A percentile compares a stretch with the other conserved stretches of the same genome.
Conservation (phyloP, 1,139 yeast genomes). For the Taphrina deformans region DNA sequence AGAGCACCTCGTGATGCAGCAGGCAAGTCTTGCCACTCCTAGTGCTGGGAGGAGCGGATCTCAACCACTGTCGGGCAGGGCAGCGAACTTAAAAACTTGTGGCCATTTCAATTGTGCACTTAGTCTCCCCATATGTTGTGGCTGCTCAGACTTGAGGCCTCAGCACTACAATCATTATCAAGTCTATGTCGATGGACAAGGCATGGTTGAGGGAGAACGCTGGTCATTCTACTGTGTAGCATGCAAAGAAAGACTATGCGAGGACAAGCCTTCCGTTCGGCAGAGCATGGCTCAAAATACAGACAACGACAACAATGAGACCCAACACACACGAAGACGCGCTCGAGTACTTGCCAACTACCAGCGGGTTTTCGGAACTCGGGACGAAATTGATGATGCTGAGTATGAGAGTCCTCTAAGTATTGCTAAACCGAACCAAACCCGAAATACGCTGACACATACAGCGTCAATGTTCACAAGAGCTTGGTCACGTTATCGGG, state of each 20-base stretch:
- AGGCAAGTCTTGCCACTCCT: neutral
- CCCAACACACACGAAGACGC: neutral
- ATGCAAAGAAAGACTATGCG: neutral
- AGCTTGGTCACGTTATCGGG: conserved; percentile 16
- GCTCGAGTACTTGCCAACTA: conserved; percentile 11
- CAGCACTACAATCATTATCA: neutral
- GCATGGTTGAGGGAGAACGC: neutral
- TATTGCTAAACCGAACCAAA: neutral
- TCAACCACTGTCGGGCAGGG: neutral
- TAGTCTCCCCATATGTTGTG: conserved; percentile 2
- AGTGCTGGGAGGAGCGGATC: neutral
- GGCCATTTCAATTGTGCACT: neutral
- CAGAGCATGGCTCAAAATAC: neutral
- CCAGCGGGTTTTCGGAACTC: conserved; percentile 12
- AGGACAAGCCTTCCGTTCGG: neutral
- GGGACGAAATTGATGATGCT: conserved; percentile 8
- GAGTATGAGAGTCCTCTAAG: conserved; percentile 17
- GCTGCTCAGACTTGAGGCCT: conserved; percentile 1
- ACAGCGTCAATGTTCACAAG: conserved; percentile 15
- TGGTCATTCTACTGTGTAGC: conserved; percentile 12
- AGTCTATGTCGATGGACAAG: conserved; percentile 13
- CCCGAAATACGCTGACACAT: neutral
- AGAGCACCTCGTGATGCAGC: neutral
- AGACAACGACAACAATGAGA: neutral
- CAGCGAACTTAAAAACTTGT: neutral